Conservation (phyloP, 2,329 filamentous ascomycete species). For the Ciborinia camelliae region DNA sequence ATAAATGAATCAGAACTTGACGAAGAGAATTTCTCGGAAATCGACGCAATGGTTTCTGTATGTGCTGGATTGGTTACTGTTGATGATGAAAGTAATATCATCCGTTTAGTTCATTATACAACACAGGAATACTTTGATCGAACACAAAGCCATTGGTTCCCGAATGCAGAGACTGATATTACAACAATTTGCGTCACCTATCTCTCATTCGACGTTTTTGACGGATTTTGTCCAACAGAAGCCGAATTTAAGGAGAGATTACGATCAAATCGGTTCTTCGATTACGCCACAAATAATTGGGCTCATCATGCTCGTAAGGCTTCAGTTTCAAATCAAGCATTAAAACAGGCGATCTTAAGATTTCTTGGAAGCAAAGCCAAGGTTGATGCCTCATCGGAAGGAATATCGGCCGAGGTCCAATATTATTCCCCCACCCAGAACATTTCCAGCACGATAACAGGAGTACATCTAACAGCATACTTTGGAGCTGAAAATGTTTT, state of each 20-base stretch:
- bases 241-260: conserved; percentile 30
- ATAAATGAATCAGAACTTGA: conserved; percentile 34
- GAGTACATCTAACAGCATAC: conserved; percentile 3
- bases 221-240: conserved; percentile 25
- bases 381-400: background rate
- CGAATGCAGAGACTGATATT: conserved; percentile 25
- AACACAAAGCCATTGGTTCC: conserved; percentile 22
- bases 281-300: background rate
- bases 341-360: background rate
- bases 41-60: conserved; percentile 26
- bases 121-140: conserved; percentile 35
- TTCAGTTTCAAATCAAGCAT: background rate
- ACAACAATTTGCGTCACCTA: conserved; percentile 33
- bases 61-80: conserved; percentile 30
- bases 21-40: conserved; percentile 22
- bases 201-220: conserved; percentile 34
- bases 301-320: background rate
- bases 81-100: conserved; percentile 15
- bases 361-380: conserved; percentile 2
- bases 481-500: background rate
- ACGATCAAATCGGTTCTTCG: background rate
- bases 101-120: conserved; percentile 34
- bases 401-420: background rate
- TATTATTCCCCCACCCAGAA: too few species aligned
- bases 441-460: background rate